These are phyloP conservation scores for Pseudocercospora cruenta DNA, from an alignment of 2,329 filamentous ascomycete genomes.

Conservation along the genomic window DNA sequence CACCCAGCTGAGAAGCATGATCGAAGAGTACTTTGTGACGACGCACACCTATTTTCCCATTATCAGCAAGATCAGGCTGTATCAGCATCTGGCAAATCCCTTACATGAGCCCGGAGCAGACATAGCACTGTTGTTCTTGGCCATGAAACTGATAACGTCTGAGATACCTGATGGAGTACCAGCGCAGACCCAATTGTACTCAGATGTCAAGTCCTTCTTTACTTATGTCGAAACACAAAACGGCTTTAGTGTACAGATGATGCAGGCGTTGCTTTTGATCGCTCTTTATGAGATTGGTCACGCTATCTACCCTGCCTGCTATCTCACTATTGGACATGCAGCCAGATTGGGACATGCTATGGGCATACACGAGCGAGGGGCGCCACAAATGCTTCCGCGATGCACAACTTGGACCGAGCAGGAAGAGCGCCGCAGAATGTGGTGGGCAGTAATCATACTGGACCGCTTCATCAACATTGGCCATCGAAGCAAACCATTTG, in stretches of 20 bases:
- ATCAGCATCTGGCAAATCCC: constrained; percentile 44
- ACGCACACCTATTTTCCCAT: constrained; percentile 56
- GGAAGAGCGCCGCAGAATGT: constrained; percentile 52
- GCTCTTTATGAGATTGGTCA: constrained; percentile 55
- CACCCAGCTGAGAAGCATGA: constrained; percentile 43
- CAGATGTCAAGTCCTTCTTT: constrained; percentile 49
- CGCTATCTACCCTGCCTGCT: constrained; percentile 56
- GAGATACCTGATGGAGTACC: constrained; percentile 40
- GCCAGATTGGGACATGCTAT: constrained; percentile 52
- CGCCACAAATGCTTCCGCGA: constrained; percentile 44
- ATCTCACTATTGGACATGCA: constrained; percentile 53
- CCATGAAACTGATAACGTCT: constrained; percentile 52
- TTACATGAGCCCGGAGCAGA: constrained; percentile 52
- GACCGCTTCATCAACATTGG: constrained; percentile 45
- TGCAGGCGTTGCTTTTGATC: constrained; percentile 53
- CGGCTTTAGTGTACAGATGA: constrained; percentile 46
- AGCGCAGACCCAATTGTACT: constrained; percentile 47
- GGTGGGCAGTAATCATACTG: constrained; percentile 55
- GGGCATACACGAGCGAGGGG: constrained; percentile 46
- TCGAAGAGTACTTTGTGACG: constrained; percentile 49
- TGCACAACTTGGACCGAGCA: constrained; percentile 51
- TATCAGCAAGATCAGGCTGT: constrained; percentile 52
- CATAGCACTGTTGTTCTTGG: constrained; percentile 52
- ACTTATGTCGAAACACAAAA: constrained; percentile 49
- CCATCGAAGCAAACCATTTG: constrained; percentile 32